These are phyloP conservation scores for Pichia sp. DNA, from an alignment of 1,139 yeast genomes.

Conservation along the genomic window DNA sequence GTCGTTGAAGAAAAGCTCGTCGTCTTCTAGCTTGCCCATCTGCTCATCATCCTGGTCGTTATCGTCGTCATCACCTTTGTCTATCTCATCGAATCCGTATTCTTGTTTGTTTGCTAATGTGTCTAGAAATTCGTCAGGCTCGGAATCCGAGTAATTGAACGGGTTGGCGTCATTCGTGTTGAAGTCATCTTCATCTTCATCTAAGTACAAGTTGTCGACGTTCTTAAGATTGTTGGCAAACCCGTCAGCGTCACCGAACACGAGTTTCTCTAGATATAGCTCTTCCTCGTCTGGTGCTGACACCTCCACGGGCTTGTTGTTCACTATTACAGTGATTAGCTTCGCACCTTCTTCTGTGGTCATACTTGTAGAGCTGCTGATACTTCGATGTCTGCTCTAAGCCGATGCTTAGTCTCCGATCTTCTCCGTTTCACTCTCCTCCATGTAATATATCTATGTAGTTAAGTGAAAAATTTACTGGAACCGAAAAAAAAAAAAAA, in stretches of 20 bases:
- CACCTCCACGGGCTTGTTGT: constrained; percentile 20
- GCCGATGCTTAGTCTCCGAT: not conserved
- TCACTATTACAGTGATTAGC: constrained; percentile 7
- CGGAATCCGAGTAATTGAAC: constrained; percentile 30
- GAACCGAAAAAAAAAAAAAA: not conserved
- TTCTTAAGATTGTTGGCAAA: constrained; percentile 64
- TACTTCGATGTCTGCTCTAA: not conserved
- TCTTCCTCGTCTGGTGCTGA: constrained; percentile 86
- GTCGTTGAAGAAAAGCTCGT: constrained; percentile 62
- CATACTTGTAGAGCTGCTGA: not conserved
- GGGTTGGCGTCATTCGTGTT: constrained; percentile 17
- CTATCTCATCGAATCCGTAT: constrained; percentile 34
- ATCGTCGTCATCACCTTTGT: constrained; percentile 30
- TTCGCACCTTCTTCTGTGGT: constrained; percentile 14
- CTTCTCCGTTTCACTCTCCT: not conserved
- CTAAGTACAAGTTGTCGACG: constrained; percentile 51
- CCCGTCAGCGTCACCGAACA: constrained; percentile 84
- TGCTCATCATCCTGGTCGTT: constrained; percentile 32
- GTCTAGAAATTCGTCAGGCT: constrained; percentile 29
- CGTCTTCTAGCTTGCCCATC: constrained; percentile 46
- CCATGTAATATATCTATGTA: not conserved
- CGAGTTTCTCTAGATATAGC: constrained; percentile 68
- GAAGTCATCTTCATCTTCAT: constrained; percentile 38
- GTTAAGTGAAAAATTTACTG: not conserved
- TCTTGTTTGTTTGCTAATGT: constrained; percentile 19